Conservation (phyloP, 2,329 filamentous ascomycete genomes). For the Neofusicoccum umdonicola region DNA sequence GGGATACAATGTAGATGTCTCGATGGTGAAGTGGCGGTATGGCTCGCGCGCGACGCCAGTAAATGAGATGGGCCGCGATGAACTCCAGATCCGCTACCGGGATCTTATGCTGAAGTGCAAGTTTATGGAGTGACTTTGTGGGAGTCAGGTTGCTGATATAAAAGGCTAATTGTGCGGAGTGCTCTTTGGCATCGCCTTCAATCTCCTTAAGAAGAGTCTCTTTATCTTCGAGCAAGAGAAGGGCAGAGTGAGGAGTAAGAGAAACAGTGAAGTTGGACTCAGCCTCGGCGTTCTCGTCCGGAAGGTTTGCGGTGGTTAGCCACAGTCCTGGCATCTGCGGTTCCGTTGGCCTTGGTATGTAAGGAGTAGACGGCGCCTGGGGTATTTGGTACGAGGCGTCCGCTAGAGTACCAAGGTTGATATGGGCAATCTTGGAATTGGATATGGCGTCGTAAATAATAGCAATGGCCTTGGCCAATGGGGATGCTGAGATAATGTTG, state of each 20-base stretch:
- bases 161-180: constrained; percentile 74
- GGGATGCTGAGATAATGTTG: constrained; percentile 69
- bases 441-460: constrained; percentile 80
- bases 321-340: constrained; percentile 72
- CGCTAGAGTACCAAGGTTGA: constrained; percentile 66
- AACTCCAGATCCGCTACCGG: constrained; percentile 78
- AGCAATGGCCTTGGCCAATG: constrained; percentile 77
- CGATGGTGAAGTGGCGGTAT: constrained; percentile 87
- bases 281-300: constrained; percentile 62
- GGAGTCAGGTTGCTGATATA: constrained; percentile 60
- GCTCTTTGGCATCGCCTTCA: constrained; percentile 68
- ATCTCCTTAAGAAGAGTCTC: constrained; percentile 71
- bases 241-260: constrained; percentile 75
- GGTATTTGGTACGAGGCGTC: constrained; percentile 64
- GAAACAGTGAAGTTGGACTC: constrained; percentile 54
- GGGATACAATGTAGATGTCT: constrained; percentile 88
- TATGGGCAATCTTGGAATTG: constrained; percentile 78
- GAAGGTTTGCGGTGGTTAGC: constrained; percentile 81
- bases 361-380: constrained; percentile 64
- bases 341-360: constrained; percentile 67
- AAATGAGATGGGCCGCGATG: constrained; percentile 89
- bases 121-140: constrained; percentile 68
- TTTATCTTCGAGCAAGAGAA: constrained; percentile 82
- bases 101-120: constrained; percentile 69
- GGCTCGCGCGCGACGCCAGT: constrained; percentile 89